Evolutionary conservation across 768 basidiomycete genomes (phyloP), one percentile per base, ranked within the genome.

Genomic region (Epithele typhae): DNA sequence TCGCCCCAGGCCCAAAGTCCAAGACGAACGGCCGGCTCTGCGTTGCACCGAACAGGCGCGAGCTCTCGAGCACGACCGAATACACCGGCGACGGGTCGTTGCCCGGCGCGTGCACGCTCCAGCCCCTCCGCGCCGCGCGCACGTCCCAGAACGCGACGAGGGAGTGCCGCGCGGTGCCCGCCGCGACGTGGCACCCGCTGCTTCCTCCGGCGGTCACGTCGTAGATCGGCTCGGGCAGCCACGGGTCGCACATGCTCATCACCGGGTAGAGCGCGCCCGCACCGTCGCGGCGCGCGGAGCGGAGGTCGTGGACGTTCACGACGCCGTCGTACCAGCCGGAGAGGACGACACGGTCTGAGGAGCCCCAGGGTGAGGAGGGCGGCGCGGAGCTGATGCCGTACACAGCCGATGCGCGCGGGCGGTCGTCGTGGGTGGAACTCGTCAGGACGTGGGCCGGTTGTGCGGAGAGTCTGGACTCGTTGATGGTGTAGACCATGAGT

Each of bases 141-240:
- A 88, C 72, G 59, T 92, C 90, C 85, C 87, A 92, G 53, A 92
- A 81, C 3, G 86, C 79, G 45, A 92, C 78, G 18, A 90, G 77
- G 48, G 82, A 78, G 58, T 92, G 84, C 9, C 84, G 74, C 6
- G 87, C 87, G 11, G 80, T 79, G 10, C 90, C 90, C 2, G 87
- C 87, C 4, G 85, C 81, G 38, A 92, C 70, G 55, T 86, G 75
- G 46, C 74, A 75, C 10, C 73, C 71, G 14, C 71, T 72, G 0
- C 87, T 87, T 6, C 88, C 89, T 23, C 89, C 89, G 43, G 75
- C 79, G 2, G 85, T 78, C 40, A 92, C 74, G 35, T 80, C 74
- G 59, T 92, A 92, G 39, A 92, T 79, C 7, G 90, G 74, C 52
- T 87, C 87, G 38, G 70, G 71, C 1, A 76, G 81, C 77, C 81